Percentiles rank a stretch among this genome's conserved stretches.
Evolutionary conservation across 1,284 basidiomycete genomes (phyloP).

Genomic region (Sanghuangporus baumii): DNA sequence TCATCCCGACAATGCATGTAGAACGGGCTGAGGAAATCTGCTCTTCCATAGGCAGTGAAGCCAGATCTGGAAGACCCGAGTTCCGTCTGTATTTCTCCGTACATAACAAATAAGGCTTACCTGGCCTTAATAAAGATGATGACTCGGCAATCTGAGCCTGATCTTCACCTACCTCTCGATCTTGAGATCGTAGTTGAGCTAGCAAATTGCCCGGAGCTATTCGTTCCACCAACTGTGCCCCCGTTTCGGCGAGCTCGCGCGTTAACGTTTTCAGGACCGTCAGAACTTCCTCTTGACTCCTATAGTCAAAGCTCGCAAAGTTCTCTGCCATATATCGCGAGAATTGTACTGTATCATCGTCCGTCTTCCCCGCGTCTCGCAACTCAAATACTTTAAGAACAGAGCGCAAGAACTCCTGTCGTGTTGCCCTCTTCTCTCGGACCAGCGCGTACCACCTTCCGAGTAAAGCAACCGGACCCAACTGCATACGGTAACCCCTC

Average conservation of each 20-base stretch:
- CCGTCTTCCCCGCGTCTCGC: constrained; percentile 38
- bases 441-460: constrained; percentile 89
- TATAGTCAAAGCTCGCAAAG: constrained; percentile 88
- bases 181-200: constrained; percentile 38
- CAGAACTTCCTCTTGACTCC: constrained; percentile 89
- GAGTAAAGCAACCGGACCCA: constrained; percentile 65
- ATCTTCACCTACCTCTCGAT: not conserved
- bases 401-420: constrained; percentile 84
- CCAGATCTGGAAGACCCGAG: constrained; percentile 5
- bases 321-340: constrained; percentile 93
- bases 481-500: constrained; percentile 59
- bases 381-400: constrained; percentile 79
- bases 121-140: not conserved
- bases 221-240: constrained; percentile 71
- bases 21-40: constrained; percentile 47
- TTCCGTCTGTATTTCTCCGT: not conserved
- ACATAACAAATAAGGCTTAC: not conserved
- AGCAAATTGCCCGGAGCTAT: constrained; percentile 65
- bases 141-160: not conserved
- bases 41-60: constrained; percentile 24
- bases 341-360: constrained; percentile 73
- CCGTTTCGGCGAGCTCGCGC: constrained; percentile 75
- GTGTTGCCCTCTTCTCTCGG: constrained; percentile 79
- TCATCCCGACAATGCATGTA: constrained; percentile 73
- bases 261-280: constrained; percentile 81